Conservation (phyloP, 2,329 filamentous ascomycete species). For the Beauveria varroae region DNA sequence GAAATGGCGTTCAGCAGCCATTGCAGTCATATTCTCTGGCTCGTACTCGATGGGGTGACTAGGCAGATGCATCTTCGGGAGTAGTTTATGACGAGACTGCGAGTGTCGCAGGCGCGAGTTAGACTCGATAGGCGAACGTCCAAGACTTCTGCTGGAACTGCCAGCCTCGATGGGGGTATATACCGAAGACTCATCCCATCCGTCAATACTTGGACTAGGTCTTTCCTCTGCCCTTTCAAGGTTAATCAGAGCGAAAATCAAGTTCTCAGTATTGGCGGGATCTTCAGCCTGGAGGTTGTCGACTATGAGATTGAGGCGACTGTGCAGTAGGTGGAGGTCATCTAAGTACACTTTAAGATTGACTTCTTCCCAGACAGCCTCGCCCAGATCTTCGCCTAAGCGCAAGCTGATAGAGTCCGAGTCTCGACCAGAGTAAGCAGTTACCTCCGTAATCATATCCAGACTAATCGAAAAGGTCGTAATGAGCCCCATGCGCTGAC, state of each 20-base stretch:
- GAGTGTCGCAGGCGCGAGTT: conserved; percentile 28
- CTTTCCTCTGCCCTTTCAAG: conserved; percentile 60
- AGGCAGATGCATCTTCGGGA: conserved; percentile 74
- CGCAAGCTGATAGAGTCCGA: conserved; percentile 92
- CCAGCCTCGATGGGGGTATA: conserved; percentile 52
- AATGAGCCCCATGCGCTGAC: conserved; percentile 85
- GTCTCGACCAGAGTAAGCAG: conserved; percentile 78
- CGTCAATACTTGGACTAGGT: conserved; percentile 67
- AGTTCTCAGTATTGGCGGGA: conserved; percentile 58
- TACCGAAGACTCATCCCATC: conserved; percentile 77
- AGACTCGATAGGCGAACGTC: conserved; percentile 26
- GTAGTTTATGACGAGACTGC: conserved; percentile 28
- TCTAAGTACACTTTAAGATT: conserved; percentile 93
- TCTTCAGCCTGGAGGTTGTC: conserved; percentile 70
- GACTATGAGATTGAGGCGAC: conserved; percentile 77
- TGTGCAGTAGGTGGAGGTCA: conserved; percentile 72
- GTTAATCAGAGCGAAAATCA: conserved; percentile 65
- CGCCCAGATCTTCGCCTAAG: conserved; percentile 52
- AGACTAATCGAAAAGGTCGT: conserved; percentile 73
- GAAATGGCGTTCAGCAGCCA: conserved; percentile 73
- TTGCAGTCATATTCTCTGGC: conserved; percentile 70
- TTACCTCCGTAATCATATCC: conserved; percentile 77
- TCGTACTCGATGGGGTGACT: conserved; percentile 74
- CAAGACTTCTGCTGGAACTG: conserved; percentile 32
- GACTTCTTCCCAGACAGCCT: conserved; percentile 62